phyloP scores from a whole-genome alignment of 2,329 filamentous ascomycete species.

The Pestalotiopsis sp. region DNA sequence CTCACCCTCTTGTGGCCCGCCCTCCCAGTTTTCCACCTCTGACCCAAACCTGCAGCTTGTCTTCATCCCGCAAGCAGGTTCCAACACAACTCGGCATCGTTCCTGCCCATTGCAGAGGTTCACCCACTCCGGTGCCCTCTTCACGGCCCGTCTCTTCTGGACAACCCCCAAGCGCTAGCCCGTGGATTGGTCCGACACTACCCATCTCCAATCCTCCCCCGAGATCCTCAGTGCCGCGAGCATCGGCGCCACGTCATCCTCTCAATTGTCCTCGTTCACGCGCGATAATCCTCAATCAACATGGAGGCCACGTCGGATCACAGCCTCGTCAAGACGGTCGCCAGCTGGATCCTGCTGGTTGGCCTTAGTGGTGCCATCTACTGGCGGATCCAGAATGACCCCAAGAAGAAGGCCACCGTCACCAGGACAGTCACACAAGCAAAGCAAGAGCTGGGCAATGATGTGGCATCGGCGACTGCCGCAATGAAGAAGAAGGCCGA shows the following conservation, averaged over 20 bases:
- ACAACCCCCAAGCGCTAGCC: neutral
- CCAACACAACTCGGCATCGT: neutral
- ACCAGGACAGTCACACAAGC: slow-evolving; percentile 21
- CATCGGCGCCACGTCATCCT: neutral
- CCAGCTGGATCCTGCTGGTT: slow-evolving; percentile 38
- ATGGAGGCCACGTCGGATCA: slow-evolving; percentile 30
- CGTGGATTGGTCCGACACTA: neutral
- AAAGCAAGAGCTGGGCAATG: slow-evolving; percentile 14
- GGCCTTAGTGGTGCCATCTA: slow-evolving; percentile 29
- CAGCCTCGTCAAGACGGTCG: slow-evolving; percentile 35
- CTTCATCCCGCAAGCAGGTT: neutral
- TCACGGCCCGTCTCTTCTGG: neutral
- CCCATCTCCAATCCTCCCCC: slow-evolving; percentile 12
- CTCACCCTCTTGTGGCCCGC: neutral
- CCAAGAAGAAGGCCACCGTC: neutral
- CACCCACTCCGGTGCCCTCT: neutral
- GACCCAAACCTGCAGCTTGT: neutral
- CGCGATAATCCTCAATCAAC: slow-evolving; percentile 10
- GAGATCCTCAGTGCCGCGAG: slow-evolving; percentile 7
- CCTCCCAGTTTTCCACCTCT: neutral
- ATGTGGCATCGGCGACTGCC: slow-evolving; percentile 20
- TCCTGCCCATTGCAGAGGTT: neutral
- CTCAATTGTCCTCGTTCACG: neutral
- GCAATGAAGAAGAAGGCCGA: slow-evolving; percentile 41
- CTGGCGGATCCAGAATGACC: neutral